Conservation (phyloP, 2,329 filamentous ascomycete genomes). For the Lasiodiplodia citricola region DNA sequence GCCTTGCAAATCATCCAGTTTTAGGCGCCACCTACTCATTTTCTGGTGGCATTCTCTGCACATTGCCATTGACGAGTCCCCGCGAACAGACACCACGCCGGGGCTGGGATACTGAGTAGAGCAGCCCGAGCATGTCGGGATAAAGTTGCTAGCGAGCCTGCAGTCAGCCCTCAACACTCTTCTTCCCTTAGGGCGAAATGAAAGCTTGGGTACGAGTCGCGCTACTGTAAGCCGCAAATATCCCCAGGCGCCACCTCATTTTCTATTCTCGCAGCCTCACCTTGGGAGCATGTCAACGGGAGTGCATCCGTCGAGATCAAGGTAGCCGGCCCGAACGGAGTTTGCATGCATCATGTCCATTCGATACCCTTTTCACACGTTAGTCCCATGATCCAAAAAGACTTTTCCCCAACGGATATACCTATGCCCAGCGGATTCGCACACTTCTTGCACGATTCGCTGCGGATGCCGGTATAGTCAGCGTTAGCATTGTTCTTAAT, state of each 20-base stretch:
- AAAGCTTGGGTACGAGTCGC: neutral
- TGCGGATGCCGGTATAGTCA: constrained; percentile 46
- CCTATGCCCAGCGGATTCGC: constrained; percentile 54
- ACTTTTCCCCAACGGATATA: constrained; percentile 30
- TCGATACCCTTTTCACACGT: constrained; percentile 47
- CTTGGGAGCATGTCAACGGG: constrained; percentile 77
- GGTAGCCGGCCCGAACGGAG: constrained; percentile 76
- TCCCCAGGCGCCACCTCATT: neutral
- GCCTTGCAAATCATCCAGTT: neutral
- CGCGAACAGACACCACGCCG: constrained; percentile 74
- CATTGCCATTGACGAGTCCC: constrained; percentile 73
- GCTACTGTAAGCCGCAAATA: neutral
- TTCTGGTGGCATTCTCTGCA: constrained; percentile 80
- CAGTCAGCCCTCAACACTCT: constrained; percentile 10
- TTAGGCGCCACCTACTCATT: constrained; percentile 61
- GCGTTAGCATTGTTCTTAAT: constrained; percentile 61
- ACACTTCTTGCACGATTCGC: constrained; percentile 62
- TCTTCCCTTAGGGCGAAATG: neutral
- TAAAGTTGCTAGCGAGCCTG: constrained; percentile 65
- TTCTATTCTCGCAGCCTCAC: constrained; percentile 40
- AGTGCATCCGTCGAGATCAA: constrained; percentile 77
- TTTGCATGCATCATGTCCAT: constrained; percentile 74
- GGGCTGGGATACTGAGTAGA: constrained; percentile 67
- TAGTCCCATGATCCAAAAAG: constrained; percentile 18
- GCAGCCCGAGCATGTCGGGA: constrained; percentile 78